Base-by-base conservation (phyloP, 2,329 filamentous ascomycete species). In the Botryotinia calthae region DNA sequence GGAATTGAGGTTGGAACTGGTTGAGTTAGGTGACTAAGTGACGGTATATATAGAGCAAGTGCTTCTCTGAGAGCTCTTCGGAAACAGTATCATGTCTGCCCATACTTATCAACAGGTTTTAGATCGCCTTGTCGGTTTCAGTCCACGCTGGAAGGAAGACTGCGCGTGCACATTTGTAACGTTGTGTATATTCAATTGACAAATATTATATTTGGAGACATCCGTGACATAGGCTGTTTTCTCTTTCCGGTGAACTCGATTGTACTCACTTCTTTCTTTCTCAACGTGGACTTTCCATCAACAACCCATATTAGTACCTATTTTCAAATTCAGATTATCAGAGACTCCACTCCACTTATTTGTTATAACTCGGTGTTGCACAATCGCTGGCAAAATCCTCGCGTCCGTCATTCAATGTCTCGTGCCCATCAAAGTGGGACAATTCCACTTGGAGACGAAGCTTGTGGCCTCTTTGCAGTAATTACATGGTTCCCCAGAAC, bases 401-500 rank as follows among this genome's bases (percentile, higher is more conserved):
- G n/a, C 20, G 20, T 18, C 16, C 22, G 1, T 37, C 22, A 2
- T 37, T 8, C 22, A 40, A 16, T 54, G n/a, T 37, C 25, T 66
- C 8, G 4, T 37, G 34, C 4, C 18, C 34, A 61, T 44, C 34
- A 66, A 28, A 71, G 37, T 58, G 37, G 48, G 2, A 71, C 44
- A 22, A 58, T 34, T 34, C 46, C 46, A 44, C 37, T 20, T 9
- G 28, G 59, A 34, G 20, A 42, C n/a, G 66, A 22, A n/a, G 28
- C 25, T 46, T 72, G 34, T 74, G 70, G 34, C 70, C 74, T 65
- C 20, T 42, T 73, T 34, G 65, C 71, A 4, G 66, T 73, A 31
- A 70, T 51, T 12, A 73, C 64, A 61, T 73, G 44, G 18, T 93
- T 90, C 1, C 90, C 90, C 28, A 93, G 79, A 2, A 89, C 90